phyloP scores from a whole-genome alignment of 208 protist genomes.

The Leishmania arabica region DNA sequence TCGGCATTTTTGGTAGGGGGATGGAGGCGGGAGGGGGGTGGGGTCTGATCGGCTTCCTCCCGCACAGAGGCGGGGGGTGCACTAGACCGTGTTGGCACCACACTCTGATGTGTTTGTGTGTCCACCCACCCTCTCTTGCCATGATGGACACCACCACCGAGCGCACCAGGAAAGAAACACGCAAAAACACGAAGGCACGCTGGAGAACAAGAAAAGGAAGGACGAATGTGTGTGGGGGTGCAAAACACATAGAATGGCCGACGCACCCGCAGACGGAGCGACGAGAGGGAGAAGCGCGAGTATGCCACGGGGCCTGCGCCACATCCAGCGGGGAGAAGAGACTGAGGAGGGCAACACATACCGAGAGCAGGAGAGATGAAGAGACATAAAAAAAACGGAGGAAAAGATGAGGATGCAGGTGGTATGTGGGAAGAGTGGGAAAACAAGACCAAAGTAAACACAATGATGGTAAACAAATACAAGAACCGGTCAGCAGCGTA shows the following conservation, averaged over 20 bases:
- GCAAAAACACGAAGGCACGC: too few species aligned
- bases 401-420: background rate
- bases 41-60: background rate
- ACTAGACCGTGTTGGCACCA: background rate
- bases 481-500: background rate
- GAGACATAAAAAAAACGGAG: background rate
- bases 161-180: too few species aligned
- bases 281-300: background rate
- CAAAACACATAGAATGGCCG: slow-evolving; percentile 7
- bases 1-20: too few species aligned
- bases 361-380: background rate
- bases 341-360: background rate
- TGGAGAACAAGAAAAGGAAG: background rate
- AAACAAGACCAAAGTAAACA: background rate
- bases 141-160: background rate
- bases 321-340: background rate
- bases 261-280: background rate
- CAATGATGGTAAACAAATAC: background rate
- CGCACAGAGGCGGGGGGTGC: background rate
- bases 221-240: background rate
- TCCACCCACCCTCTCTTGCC: too few species aligned
- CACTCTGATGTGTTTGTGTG: background rate
- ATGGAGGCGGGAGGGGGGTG: background rate
- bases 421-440: background rate
- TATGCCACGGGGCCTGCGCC: background rate